Base-by-base conservation (phyloP, 1,284 basidiomycete species). In the Bjerkandera adusta region DNA sequence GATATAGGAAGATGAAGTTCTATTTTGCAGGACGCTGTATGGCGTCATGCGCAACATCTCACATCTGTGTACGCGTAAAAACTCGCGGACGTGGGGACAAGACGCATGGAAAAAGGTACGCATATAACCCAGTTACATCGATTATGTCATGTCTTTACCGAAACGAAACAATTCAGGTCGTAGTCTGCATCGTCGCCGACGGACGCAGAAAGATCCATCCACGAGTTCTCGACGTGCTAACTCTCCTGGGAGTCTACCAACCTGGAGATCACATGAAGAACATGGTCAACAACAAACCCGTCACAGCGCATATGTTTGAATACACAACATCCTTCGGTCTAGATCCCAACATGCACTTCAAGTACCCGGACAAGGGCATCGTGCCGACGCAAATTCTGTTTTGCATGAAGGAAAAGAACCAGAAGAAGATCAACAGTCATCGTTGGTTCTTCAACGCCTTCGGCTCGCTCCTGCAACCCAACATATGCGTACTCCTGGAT, bases 381-480 rank as follows among this genome's bases (percentile, higher is more conserved):
- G 86, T 95, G 5, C 93, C 93, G 1, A 90, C 89, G 3, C 93
- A 97, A 63, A 91, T 96, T 46, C 83, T 96, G 25, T 93, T 94
- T 63, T 88, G 85, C 61, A 80, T 97, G 72, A 97, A 98, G 73
- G 94, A 92, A 69, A 91, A 86, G 72, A 97, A 97, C 64, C 83
- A 89, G 61, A 95, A 93, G 73, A 97, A 97, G 72, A 95, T 97
- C 63, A 97, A 96, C 61, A 91, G 88, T 50, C 95, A 98, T 61
- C 74, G 92, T 36, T 95, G 92, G 94, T 93, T 94, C 66, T 96
- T 97, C 68, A 96, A 96, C 62, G 94, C 92, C 0, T 95, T 97
- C 63, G 83, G 75, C 0, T 71, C 77, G 1, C 67, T 85, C 60
- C 62, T 89, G 18, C 81, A 92, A 76, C 92, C 92, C 4, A 95